Evolutionary conservation across 169 alveolate species (phyloP).

Genomic region (Haemoproteus tartakovskyi): DNA sequence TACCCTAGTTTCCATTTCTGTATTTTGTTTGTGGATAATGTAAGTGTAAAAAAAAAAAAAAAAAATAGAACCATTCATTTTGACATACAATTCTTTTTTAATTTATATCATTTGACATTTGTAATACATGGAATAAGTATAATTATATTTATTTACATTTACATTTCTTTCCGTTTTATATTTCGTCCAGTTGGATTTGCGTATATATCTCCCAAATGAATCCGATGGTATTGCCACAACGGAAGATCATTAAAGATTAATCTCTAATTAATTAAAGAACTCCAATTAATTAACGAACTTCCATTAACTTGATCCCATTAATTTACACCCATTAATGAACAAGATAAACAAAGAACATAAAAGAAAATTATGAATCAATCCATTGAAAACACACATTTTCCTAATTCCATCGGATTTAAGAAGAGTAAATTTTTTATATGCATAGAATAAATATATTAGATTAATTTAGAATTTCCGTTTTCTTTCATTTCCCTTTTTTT

Average conservation of each 20-base stretch:
- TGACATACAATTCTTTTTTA: neutral
- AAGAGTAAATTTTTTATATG: neutral
- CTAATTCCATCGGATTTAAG: too few relatives aligned
- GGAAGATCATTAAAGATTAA: conserved; percentile 14
- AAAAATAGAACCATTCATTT: neutral
- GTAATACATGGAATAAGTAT: neutral
- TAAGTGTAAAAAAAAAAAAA: conserved; percentile 6
- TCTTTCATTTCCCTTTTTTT: too few relatives aligned
- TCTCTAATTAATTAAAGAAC: too few relatives aligned
- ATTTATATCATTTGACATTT: neutral
- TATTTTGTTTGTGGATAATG: conserved; percentile 62
- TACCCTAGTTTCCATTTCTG: conserved; percentile 51
- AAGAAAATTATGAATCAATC: too few relatives aligned
- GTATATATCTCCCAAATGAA: conserved; percentile 52
- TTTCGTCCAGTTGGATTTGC: conserved; percentile 40
- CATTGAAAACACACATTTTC: too few relatives aligned
- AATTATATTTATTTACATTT: neutral
- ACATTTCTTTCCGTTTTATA: neutral
- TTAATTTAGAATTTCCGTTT: too few relatives aligned
- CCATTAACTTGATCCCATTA: too few relatives aligned
- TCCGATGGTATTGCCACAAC: conserved; percentile 42
- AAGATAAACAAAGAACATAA: neutral
- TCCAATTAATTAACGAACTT: too few relatives aligned
- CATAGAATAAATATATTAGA: neutral
- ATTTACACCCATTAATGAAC: too few relatives aligned